Base-by-base conservation (phyloP, 495 filamentous ascomycete species). In the Zalerion maritima region DNA sequence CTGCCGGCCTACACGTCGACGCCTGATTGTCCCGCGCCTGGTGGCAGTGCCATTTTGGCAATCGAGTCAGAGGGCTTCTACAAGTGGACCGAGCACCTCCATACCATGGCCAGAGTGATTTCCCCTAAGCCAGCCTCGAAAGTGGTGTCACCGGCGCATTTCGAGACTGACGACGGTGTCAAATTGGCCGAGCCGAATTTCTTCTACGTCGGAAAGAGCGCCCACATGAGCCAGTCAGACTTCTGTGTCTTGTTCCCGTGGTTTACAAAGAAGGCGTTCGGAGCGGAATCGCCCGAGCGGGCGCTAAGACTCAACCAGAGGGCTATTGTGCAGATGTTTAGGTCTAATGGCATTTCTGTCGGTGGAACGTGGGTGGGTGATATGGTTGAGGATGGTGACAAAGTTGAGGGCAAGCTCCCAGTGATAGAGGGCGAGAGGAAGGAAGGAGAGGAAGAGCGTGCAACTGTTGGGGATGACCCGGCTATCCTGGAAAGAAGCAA, bases 211-310 rank as follows among this genome's bases (percentile, higher is more conserved):
- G 38, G 49, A 6, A 42, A 50, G 6, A 72, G 67, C 3, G 78
- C 78, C 0, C 81, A 87, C 46, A 57, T 85, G 14, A 71, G 55
- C 20, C 81, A 85, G 52, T 73, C 66, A 10, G 81, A 86, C 41
- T 86, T 84, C 45, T 80, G 73, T n/a, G 45, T 82, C 7, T 49
- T 87, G 12, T 85, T 84, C 43, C 78, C 81, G 0, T 69, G 67
- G 53, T 39, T 78, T 13, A 73, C 70, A 14, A 63, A 59, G 28
- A 55, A 54, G 28, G 53, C 73, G 5, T 68, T 75, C 38, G 60
- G 61, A 3, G 63, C 62, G 2, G 67, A 73, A 34, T 62, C 72
- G 28, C 77, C 78, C 0, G 71, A 73, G 38, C 50, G 70, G 1
- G 62, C 68, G 1, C 42, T 85, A 21, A 52, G 64, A 25, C 48